phyloP scores from a whole-genome alignment of 2,329 filamentous ascomycete species.

The Fonsecaea nubica region DNA sequence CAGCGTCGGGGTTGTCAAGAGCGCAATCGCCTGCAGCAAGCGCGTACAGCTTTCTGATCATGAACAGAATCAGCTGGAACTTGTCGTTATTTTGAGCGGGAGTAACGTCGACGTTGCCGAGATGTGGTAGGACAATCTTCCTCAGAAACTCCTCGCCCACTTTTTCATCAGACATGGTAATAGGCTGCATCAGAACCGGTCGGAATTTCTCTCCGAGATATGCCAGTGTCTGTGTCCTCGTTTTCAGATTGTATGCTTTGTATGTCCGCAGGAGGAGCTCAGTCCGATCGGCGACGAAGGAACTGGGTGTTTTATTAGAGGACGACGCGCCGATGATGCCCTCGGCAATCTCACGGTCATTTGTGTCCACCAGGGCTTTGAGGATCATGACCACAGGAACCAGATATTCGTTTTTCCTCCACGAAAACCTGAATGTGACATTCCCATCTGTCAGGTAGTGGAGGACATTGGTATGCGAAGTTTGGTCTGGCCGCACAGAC shows the following conservation, averaged over 20 bases:
- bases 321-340: conserved; percentile 80
- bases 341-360: conserved; percentile 94
- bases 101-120: conserved; percentile 84
- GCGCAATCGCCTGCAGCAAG: conserved; percentile 91
- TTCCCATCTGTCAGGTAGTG: conserved; percentile 97
- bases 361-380: conserved; percentile 93
- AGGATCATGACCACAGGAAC: conserved; percentile 95
- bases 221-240: conserved; percentile 77
- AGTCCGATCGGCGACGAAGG: conserved; percentile 92
- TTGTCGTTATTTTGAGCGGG: conserved; percentile 87
- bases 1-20: conserved; percentile 93
- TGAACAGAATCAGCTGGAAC: conserved; percentile 91
- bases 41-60: conserved; percentile 94
- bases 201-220: conserved; percentile 92
- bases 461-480: conserved; percentile 94
- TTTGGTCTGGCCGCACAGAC: conserved; percentile 94
- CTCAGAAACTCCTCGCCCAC: conserved; percentile 90
- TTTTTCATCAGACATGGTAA: conserved; percentile 84
- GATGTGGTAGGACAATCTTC: conserved; percentile 87
- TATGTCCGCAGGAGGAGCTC: conserved; percentile 92
- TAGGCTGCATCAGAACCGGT: conserved; percentile 80
- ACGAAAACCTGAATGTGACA: conserved; percentile 95
- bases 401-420: conserved; percentile 97
- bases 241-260: conserved; percentile 86
- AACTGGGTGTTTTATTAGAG: conserved; percentile 81